Evolutionary conservation across 2,329 filamentous ascomycete genomes (phyloP).

Genomic region (Alternaria solani): DNA sequence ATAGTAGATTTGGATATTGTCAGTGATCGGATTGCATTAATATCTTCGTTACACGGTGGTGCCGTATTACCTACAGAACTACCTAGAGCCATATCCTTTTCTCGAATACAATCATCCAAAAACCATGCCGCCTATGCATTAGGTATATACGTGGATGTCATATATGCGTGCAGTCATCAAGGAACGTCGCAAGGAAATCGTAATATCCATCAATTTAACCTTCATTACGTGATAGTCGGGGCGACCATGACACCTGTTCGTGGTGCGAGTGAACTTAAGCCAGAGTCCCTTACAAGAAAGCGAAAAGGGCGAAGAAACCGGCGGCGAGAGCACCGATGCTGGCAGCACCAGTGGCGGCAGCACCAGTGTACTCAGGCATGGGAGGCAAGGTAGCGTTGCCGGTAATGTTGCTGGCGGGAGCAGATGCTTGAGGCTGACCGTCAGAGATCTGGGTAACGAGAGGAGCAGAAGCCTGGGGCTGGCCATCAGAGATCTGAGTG

Average conservation of each 20-base stretch:
- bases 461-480: slow-evolving; percentile 24
- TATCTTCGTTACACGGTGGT: neutral
- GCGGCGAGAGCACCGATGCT: slow-evolving; percentile 38
- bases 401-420: slow-evolving; percentile 18
- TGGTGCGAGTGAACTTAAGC: neutral
- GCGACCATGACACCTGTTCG: neutral
- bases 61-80: slow-evolving; percentile 1
- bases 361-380: slow-evolving; percentile 41
- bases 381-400: slow-evolving; percentile 21
- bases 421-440: slow-evolving; percentile 30
- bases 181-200: slow-evolving; percentile 15
- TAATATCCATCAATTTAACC: slow-evolving; percentile 10
- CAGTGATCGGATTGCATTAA: neutral
- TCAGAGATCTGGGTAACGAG: slow-evolving; percentile 34
- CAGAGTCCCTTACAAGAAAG: slow-evolving; percentile 35
- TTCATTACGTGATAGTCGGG: slow-evolving; percentile 10
- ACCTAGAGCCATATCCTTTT: neutral
- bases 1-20: neutral
- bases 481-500: slow-evolving; percentile 33
- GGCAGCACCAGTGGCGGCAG: slow-evolving; percentile 31
- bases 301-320: slow-evolving; percentile 39
- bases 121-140: slow-evolving; percentile 8
- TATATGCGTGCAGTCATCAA: slow-evolving; percentile 15
- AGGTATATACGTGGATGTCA: slow-evolving; percentile 12
- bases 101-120: neutral